phyloP scores from a whole-genome alignment of 192 early-diverging fungal genomes.

The Paraglomus occultum region DNA sequence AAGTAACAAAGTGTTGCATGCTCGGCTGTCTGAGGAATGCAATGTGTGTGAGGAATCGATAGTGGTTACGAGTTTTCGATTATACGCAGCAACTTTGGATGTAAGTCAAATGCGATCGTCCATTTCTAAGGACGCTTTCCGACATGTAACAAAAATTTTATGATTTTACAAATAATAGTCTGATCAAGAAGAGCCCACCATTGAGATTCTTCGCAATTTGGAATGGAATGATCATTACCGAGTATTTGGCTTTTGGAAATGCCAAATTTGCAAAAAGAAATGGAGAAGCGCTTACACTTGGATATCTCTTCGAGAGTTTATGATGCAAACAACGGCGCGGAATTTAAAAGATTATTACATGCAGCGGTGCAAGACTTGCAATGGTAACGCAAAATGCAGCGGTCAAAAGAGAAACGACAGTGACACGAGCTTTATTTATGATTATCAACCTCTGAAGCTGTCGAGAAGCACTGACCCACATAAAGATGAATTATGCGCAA shows the following conservation, averaged over 20 bases:
- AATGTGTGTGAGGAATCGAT: no score
- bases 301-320: slow-evolving; percentile 14
- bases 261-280: neutral
- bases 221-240: neutral
- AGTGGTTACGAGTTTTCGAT: no score
- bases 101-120: no score
- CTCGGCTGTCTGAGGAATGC: no score
- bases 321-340: neutral
- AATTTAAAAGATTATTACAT: slow-evolving; percentile 13
- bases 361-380: slow-evolving; percentile 12
- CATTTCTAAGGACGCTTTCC: no score
- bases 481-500: slow-evolving; percentile 5
- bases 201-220: no score
- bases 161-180: no score
- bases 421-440: neutral
- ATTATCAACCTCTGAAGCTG: neutral
- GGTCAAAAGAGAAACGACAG: neutral
- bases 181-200: no score
- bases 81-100: no score
- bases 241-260: slow-evolving; percentile 22
- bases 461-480: neutral
- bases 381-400: neutral
- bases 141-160: no score
- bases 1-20: no score
- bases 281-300: slow-evolving; percentile 19